These are phyloP conservation scores for Septoria linicola DNA, from an alignment of 2,329 filamentous ascomycete species.

Conservation along the genomic window DNA sequence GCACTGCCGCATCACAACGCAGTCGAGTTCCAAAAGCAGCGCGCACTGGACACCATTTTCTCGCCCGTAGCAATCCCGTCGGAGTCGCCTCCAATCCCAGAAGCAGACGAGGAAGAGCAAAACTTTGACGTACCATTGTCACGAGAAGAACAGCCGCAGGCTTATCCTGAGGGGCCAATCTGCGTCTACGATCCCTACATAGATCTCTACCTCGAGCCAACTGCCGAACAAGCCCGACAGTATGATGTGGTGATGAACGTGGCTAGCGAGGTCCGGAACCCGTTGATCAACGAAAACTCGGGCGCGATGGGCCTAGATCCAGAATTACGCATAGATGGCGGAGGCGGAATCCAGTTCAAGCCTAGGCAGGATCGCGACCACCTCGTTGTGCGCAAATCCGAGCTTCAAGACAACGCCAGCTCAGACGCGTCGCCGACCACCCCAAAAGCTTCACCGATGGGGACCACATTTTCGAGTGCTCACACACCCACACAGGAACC, in stretches of 20 bases:
- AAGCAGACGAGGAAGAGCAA: slow-evolving; percentile 49
- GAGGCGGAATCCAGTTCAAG: slow-evolving; percentile 38
- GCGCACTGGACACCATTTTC: slow-evolving; percentile 34
- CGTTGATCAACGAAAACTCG: slow-evolving; percentile 51
- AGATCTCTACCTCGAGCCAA: slow-evolving; percentile 77
- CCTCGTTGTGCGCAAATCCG: slow-evolving; percentile 12
- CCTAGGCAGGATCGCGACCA: slow-evolving; percentile 27
- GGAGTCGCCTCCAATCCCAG: slow-evolving; percentile 15
- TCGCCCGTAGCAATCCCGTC: slow-evolving; percentile 29
- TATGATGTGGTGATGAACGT: slow-evolving; percentile 87
- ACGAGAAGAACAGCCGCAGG: slow-evolving; percentile 69
- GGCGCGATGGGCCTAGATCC: slow-evolving; percentile 28
- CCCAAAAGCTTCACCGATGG: slow-evolving; percentile 55
- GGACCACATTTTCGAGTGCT: slow-evolving; percentile 20
- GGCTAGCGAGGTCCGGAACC: slow-evolving; percentile 76
- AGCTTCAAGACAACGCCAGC: slow-evolving; percentile 1
- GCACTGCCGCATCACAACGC: slow-evolving; percentile 16
- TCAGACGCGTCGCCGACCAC: slow-evolving; percentile 47
- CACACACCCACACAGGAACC: slow-evolving; percentile 50
- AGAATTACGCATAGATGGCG: slow-evolving; percentile 37
- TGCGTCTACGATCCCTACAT: slow-evolving; percentile 77
- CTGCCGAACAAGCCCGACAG: slow-evolving; percentile 69
- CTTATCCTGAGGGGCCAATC: slow-evolving; percentile 78
- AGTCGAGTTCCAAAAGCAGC: slow-evolving; percentile 18
- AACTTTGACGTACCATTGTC: slow-evolving; percentile 59